These are phyloP conservation scores for Prunus salicina DNA, from an alignment of 306 rosid species.

Conservation along the genomic window DNA sequence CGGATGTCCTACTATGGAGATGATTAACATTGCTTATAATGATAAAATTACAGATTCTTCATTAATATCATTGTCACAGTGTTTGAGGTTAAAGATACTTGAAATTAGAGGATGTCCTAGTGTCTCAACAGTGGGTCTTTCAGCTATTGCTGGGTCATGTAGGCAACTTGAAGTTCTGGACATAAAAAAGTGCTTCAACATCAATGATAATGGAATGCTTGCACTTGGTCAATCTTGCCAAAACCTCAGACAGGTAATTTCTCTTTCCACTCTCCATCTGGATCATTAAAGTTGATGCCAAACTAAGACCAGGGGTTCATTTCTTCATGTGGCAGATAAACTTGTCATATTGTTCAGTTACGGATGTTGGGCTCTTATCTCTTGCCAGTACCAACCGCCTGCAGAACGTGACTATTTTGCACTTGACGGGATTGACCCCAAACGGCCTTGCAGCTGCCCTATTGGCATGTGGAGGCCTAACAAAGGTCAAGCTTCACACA, in stretches of 20 bases:
- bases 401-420: constrained; percentile 50
- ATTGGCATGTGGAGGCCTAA: constrained; percentile 43
- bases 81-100: constrained; percentile 44
- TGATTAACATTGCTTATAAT: constrained; percentile 60
- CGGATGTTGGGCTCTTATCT: constrained; percentile 62
- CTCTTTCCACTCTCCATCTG: constrained; percentile 3
- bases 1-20: constrained; percentile 60
- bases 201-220: constrained; percentile 56
- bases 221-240: constrained; percentile 50
- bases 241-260: constrained; percentile 48
- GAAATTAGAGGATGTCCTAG: constrained; percentile 58
- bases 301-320: constrained; percentile 5
- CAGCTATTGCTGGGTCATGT: constrained; percentile 48
- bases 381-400: constrained; percentile 54
- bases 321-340: constrained; percentile 54
- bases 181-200: constrained; percentile 52
- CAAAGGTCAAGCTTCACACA: constrained; percentile 60
- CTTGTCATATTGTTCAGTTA: constrained; percentile 61
- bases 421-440: constrained; percentile 55
- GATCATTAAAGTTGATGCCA: not conserved
- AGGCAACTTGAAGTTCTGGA: constrained; percentile 52
- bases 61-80: constrained; percentile 49
- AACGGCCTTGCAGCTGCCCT: constrained; percentile 59
- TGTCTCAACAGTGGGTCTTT: constrained; percentile 54
- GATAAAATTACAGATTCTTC: constrained; percentile 52